A percentile compares a stretch with the other conserved stretches of the same genome.
Conservation (phyloP, 306 rosid species). For the Cucurbita ficifolia region DNA sequence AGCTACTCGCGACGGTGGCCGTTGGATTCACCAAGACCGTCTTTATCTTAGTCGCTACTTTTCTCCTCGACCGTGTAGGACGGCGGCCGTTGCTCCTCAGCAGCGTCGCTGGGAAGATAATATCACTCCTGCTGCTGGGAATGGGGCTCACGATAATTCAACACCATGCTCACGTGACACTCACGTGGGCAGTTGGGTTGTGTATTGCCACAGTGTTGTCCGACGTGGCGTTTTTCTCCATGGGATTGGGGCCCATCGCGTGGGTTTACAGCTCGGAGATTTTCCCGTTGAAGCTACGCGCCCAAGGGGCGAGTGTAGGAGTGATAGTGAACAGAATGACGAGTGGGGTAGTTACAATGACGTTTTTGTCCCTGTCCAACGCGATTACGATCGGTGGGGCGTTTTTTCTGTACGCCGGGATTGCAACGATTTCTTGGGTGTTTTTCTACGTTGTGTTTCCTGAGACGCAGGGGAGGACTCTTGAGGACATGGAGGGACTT, state of each 20-base stretch:
- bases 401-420: slow-evolving; percentile 39
- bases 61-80: slow-evolving; percentile 39
- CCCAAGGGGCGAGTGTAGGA: slow-evolving; percentile 56
- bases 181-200: slow-evolving; percentile 54
- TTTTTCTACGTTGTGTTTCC: slow-evolving; percentile 49
- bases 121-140: slow-evolving; percentile 27
- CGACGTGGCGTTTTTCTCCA: slow-evolving; percentile 50
- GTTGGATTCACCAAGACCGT: slow-evolving; percentile 46
- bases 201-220: slow-evolving; percentile 24
- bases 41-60: slow-evolving; percentile 59
- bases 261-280: slow-evolving; percentile 76
- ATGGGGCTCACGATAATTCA: slow-evolving; percentile 5
- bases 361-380: slow-evolving; percentile 34
- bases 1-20: slow-evolving; percentile 58
- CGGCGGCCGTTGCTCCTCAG: slow-evolving; percentile 52
- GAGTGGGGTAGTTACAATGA: slow-evolving; percentile 59
- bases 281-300: slow-evolving; percentile 62
- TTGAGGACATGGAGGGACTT: slow-evolving; percentile 59
- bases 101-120: slow-evolving; percentile 49
- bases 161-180: neutral
- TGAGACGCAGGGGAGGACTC: slow-evolving; percentile 53
- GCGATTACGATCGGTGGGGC: slow-evolving; percentile 57
- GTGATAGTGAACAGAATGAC: slow-evolving; percentile 43
- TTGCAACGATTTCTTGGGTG: slow-evolving; percentile 28
- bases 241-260: slow-evolving; percentile 76